Evolutionary conservation across 2,329 filamentous ascomycete species (phyloP).

Genomic region (Chalaropsis ovoidea): DNA sequence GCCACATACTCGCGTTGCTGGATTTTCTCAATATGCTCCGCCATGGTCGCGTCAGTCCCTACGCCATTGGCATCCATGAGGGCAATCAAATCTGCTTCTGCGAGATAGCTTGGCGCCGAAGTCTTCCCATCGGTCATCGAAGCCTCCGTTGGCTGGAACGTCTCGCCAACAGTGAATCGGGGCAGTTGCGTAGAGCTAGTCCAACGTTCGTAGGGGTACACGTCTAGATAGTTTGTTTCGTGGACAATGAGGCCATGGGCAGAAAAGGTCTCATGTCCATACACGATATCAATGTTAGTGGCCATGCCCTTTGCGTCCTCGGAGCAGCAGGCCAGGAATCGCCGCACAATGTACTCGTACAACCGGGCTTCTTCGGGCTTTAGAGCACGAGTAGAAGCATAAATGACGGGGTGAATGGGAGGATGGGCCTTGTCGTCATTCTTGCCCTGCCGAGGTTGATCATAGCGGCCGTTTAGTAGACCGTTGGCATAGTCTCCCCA

Average conservation of each 20-base stretch:
- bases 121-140: conserved; percentile 89
- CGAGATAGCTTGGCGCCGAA: conserved; percentile 70
- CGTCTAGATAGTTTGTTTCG: conserved; percentile 85
- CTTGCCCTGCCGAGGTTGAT: conserved; percentile 67
- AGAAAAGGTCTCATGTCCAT: conserved; percentile 72
- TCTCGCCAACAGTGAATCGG: conserved; percentile 65
- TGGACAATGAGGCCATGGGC: conserved; percentile 76
- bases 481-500: conserved; percentile 77
- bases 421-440: conserved; percentile 97
- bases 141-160: conserved; percentile 78
- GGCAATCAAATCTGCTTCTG: conserved; percentile 87
- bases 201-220: conserved; percentile 96
- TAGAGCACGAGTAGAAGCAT: conserved; percentile 55
- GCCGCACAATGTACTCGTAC: conserved; percentile 84
- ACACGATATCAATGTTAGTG: conserved; percentile 74
- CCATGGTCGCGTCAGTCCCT: conserved; percentile 97
- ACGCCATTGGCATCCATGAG: conserved; percentile 99
- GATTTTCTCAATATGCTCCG: conserved; percentile 94
- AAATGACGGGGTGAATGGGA: conserved; percentile 92
- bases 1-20: conserved; percentile 80
- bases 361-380: conserved; percentile 61
- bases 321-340: conserved; percentile 91
- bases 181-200: conserved; percentile 76
- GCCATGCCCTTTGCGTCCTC: conserved; percentile 82
- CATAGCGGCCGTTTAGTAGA: conserved; percentile 65